Evolutionary conservation across 2,329 filamentous ascomycete species (phyloP).

Genomic region (Scleromitrula shiraiana): DNA sequence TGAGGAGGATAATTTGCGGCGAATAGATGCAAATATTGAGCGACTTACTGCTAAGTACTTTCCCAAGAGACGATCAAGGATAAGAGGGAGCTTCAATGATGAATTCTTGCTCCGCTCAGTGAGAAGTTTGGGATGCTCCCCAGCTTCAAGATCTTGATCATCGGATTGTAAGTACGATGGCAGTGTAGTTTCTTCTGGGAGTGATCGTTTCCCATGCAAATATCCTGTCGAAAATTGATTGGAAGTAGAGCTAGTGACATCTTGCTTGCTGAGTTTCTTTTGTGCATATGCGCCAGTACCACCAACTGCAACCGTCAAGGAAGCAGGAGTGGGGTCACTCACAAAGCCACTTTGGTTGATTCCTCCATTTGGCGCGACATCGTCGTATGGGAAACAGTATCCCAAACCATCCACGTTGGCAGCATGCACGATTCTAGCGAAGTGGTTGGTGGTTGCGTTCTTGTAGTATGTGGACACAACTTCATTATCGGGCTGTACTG

Average conservation of each 20-base stretch:
- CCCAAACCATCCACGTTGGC: slow-evolving; percentile 51
- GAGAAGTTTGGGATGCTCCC: slow-evolving; percentile 13
- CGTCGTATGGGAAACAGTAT: slow-evolving; percentile 67
- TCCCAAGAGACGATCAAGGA: slow-evolving; percentile 11
- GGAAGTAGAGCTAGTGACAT: background rate
- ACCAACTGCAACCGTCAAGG: slow-evolving; percentile 17
- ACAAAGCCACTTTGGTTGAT: slow-evolving; percentile 56
- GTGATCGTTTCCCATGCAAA: background rate
- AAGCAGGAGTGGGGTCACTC: slow-evolving; percentile 30
- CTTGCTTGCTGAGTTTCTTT: background rate
- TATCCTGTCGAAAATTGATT: background rate
- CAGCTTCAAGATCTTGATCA: slow-evolving; percentile 12
- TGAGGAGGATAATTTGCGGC: background rate
- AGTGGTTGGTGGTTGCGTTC: slow-evolving; percentile 54
- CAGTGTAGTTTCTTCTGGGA: slow-evolving; percentile 9
- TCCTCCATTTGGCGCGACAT: slow-evolving; percentile 49
- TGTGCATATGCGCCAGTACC: slow-evolving; percentile 15
- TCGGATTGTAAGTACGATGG: background rate
- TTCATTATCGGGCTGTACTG: slow-evolving; percentile 46
- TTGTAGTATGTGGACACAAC: slow-evolving; percentile 42
- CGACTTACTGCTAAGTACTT: slow-evolving; percentile 13
- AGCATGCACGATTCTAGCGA: slow-evolving; percentile 55
- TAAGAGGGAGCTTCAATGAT: slow-evolving; percentile 7
- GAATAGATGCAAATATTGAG: background rate
- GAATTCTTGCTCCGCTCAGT: slow-evolving; percentile 4